Evolutionary conservation across 768 basidiomycete genomes (phyloP).

Genomic region (Leccinum aurantiacum): DNA sequence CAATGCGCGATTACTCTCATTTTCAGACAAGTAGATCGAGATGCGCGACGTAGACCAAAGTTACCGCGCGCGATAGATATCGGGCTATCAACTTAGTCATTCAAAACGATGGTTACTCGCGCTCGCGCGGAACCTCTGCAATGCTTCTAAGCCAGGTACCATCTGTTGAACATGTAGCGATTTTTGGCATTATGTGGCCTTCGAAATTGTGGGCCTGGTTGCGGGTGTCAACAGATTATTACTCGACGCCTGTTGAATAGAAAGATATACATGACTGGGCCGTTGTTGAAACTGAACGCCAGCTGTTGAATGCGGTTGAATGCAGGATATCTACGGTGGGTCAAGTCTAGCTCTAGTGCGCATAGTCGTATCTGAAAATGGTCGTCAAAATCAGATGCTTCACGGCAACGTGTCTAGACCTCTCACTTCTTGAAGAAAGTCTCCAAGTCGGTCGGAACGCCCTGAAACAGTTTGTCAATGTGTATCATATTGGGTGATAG

Average conservation of each 20-base stretch:
- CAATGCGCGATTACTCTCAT: too few relatives aligned
- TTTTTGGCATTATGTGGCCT: neutral
- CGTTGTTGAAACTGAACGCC: slow-evolving; percentile 18
- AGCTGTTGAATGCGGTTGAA: slow-evolving; percentile 14
- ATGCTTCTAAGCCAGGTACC: neutral
- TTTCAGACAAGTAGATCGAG: too few relatives aligned
- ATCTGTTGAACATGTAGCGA: neutral
- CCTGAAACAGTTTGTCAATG: slow-evolving; percentile 35
- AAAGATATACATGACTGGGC: slow-evolving; percentile 3
- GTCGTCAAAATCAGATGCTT: slow-evolving; percentile 5
- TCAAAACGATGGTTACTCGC: too few relatives aligned
- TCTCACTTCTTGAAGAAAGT: slow-evolving; percentile 81
- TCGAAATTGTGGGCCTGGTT: neutral
- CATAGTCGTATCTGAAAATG: slow-evolving; percentile 49
- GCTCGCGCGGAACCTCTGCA: neutral
- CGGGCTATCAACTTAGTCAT: too few relatives aligned
- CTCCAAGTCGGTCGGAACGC: slow-evolving; percentile 72
- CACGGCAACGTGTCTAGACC: slow-evolving; percentile 18
- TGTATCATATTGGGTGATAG: slow-evolving; percentile 1
- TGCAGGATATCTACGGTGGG: neutral
- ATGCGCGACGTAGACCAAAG: too few relatives aligned
- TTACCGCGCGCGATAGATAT: too few relatives aligned
- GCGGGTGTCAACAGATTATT: neutral
- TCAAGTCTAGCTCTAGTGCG: slow-evolving; percentile 31
- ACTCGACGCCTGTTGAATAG: slow-evolving; percentile 8